phyloP scores from a whole-genome alignment of 2,329 filamentous ascomycete genomes.

The Achaetomium macrosporum region DNA sequence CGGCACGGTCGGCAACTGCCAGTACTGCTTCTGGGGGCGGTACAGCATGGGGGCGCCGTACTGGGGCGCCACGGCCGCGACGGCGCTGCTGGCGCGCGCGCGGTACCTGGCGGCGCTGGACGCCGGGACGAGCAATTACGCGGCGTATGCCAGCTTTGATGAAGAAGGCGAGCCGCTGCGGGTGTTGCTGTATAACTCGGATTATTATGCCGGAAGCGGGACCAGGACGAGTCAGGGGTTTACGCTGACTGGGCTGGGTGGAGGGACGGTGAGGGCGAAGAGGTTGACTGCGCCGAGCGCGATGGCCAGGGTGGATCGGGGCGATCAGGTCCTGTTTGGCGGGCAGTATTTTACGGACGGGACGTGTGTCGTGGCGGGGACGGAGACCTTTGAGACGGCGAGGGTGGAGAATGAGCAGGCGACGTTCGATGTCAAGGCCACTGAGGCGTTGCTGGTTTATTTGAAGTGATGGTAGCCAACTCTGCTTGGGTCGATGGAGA shows the following conservation, averaged over 20 bases:
- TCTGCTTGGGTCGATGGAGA: background rate
- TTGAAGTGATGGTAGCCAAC: conserved; percentile 30
- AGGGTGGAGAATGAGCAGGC: conserved; percentile 32
- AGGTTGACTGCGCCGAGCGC: conserved; percentile 32
- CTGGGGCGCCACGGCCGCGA: conserved; percentile 45
- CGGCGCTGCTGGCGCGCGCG: conserved; percentile 39
- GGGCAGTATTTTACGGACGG: conserved; percentile 42
- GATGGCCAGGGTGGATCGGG: conserved; percentile 38
- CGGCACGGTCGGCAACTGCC: conserved; percentile 47
- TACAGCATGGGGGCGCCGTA: conserved; percentile 47
- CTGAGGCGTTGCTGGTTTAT: conserved; percentile 45
- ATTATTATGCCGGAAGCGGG: conserved; percentile 34
- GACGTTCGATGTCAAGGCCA: conserved; percentile 38
- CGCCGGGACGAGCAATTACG: conserved; percentile 36
- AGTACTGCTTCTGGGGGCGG: conserved; percentile 44
- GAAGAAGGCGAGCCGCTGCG: conserved; percentile 32
- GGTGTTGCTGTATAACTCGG: conserved; percentile 42
- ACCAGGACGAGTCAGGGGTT: conserved; percentile 34
- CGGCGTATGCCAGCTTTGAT: conserved; percentile 42
- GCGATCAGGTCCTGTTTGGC: conserved; percentile 38
- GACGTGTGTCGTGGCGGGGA: conserved; percentile 39
- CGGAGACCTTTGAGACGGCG: conserved; percentile 34
- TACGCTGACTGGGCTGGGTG: conserved; percentile 37
- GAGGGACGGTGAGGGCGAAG: conserved; percentile 33
- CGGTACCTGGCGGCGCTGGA: conserved; percentile 42